These are phyloP conservation scores for Epichloe gansuensis DNA, from an alignment of 2,329 filamentous ascomycete species.

Conservation along the genomic window DNA sequence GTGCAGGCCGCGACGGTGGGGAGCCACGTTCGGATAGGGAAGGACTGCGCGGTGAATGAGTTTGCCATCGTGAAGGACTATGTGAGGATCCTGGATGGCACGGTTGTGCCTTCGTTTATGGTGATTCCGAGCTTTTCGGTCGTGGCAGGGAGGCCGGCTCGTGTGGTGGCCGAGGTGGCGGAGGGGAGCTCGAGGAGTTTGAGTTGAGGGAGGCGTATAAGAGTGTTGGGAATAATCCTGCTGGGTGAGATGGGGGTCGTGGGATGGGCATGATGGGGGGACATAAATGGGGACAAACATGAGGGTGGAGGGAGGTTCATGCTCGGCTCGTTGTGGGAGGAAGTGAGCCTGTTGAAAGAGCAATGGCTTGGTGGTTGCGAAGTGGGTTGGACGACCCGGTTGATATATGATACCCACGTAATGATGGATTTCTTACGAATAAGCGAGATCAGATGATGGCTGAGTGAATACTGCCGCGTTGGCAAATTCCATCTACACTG, in stretches of 20 bases:
- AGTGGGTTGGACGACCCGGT: no score
- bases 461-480: neutral
- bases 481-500: neutral
- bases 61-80: slow-evolving; percentile 92
- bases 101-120: slow-evolving; percentile 76
- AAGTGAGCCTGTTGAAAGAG: no score
- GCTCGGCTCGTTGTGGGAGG: no score
- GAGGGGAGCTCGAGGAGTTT: slow-evolving; percentile 54
- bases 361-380: no score
- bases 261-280: neutral
- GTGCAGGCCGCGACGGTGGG: slow-evolving; percentile 77
- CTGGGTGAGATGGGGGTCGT: slow-evolving; percentile 6
- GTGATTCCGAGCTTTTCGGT: slow-evolving; percentile 87
- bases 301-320: neutral
- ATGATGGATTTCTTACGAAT: neutral
- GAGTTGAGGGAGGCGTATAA: slow-evolving; percentile 54
- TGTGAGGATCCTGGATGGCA: slow-evolving; percentile 73
- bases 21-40: slow-evolving; percentile 76
- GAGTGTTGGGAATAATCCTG: slow-evolving; percentile 45
- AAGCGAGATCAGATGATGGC: neutral
- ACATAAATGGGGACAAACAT: neutral
- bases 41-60: slow-evolving; percentile 64
- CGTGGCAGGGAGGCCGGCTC: slow-evolving; percentile 71
- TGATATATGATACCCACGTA: no score
- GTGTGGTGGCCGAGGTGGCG: slow-evolving; percentile 69